Base-by-base conservation (phyloP, 495 filamentous ascomycete species). In the Tuber brumale region DNA sequence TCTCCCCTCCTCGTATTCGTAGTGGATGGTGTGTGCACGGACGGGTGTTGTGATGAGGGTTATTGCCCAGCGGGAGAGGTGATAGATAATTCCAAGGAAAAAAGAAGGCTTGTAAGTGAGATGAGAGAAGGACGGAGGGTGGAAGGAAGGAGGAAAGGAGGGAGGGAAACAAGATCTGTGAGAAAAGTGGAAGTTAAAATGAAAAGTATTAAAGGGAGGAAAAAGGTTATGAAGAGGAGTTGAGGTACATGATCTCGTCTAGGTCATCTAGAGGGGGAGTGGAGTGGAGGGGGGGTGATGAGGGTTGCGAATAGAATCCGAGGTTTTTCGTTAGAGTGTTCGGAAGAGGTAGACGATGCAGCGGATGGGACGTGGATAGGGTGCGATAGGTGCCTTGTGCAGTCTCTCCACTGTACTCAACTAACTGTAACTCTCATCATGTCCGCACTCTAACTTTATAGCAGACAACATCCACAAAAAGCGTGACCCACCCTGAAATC, bases 151-250 rank as follows among this genome's bases (percentile, higher is more conserved):
- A 70, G 18, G 27, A 27, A n/a, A 9, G 10, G 44, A 0, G 44
- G 16, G 16, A 21, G 46, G 57, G 57, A 66, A 66, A 35, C 57
- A 0, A 66, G 57, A 35, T 61, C 51, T 7, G 27, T 35, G 27
- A 18, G 31, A 35, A 66, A 31, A 8, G 57, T 66, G 5, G 27
- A 66, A 66, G n/a, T 66, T 35, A 35, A 66, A 66, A 12, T 31
- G 10, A 31, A 31, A 45, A 19, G 21, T 7, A n/a, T 70, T 16
- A 43, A 43, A 71, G 19, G 70, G 70, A 45, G 44, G 41, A 31
- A 37, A 45, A 71, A 23, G 70, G 70, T 44, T 41, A 45, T 18
- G 70, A 71, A n/a, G 70, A 71, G 70, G 43, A 45, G 70, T 42
- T 71, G 12, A 6, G 43, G 39, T n/a, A 31, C 43, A 45, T 71